Evolutionary conservation across 139 green algal genomes (phyloP).

Genomic region (Helicosporidium sp.): DNA sequence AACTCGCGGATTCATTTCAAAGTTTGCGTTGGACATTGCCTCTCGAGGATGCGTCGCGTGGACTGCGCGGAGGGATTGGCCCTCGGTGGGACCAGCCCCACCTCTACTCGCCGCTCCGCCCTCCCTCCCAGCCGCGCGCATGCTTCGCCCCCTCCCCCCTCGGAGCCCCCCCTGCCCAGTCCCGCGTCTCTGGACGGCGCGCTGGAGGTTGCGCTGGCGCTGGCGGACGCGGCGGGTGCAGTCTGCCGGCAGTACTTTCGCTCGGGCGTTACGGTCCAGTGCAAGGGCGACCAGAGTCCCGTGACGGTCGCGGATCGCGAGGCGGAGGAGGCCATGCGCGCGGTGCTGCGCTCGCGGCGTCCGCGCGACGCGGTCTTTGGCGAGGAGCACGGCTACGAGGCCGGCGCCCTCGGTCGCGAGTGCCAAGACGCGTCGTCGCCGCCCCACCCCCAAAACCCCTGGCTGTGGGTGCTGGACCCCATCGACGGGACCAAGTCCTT

Average conservation of each 20-base stretch:
- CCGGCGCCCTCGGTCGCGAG: too few relatives aligned
- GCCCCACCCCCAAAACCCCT: too few relatives aligned
- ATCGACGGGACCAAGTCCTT: slow-evolving; percentile 99
- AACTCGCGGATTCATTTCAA: too few relatives aligned
- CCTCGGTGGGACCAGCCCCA: too few relatives aligned
- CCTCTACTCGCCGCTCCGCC: too few relatives aligned
- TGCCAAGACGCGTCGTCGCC: background rate
- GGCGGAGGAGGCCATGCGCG: slow-evolving; percentile 60
- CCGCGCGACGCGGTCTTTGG: slow-evolving; percentile 71
- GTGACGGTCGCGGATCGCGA: slow-evolving; percentile 61
- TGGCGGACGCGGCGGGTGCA: slow-evolving; percentile 3
- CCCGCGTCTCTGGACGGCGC: slow-evolving; percentile 5
- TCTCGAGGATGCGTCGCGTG: too few relatives aligned
- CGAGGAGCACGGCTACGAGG: slow-evolving; percentile 61
- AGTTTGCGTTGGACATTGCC: too few relatives aligned
- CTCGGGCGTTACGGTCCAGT: slow-evolving; percentile 45
- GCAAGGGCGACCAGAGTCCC: slow-evolving; percentile 57
- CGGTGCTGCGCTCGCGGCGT: slow-evolving; percentile 27
- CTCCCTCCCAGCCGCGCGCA: too few relatives aligned
- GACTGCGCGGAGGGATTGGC: too few relatives aligned
- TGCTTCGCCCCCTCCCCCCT: too few relatives aligned
- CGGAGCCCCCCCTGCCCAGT: too few relatives aligned
- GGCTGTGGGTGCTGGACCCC: slow-evolving; percentile 87
- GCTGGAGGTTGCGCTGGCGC: slow-evolving; percentile 7
- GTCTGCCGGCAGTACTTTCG: slow-evolving; percentile 42